phyloP scores from a whole-genome alignment of 2,329 filamentous ascomycete genomes.

The Pyricularia pennisetigena region DNA sequence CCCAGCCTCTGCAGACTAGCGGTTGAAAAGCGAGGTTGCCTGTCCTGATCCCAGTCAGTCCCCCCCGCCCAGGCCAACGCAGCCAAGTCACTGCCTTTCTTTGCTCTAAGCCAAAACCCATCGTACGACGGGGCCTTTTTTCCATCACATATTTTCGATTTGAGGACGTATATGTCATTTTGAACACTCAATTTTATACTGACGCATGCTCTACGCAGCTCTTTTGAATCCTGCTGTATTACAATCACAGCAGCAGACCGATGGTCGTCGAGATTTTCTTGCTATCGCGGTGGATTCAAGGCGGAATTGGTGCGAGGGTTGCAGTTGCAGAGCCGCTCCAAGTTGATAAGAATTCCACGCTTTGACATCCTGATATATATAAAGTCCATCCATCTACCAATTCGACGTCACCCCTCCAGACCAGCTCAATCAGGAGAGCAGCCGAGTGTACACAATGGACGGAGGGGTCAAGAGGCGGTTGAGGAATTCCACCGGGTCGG shows the following conservation, averaged over 20 bases:
- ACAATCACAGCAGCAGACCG: background rate
- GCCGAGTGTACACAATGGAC: background rate
- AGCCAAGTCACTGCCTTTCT: background rate
- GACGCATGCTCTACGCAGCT: background rate
- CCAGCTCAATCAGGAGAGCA: background rate
- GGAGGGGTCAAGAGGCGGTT: background rate
- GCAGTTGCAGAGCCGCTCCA: background rate
- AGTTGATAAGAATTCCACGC: background rate
- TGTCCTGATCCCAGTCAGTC: background rate
- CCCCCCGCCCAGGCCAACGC: background rate
- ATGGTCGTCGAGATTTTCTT: background rate
- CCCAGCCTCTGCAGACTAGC: background rate
- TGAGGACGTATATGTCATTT: background rate
- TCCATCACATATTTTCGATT: background rate
- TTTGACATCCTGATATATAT: background rate
- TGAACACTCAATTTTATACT: background rate
- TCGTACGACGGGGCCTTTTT: background rate
- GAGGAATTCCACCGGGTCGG: background rate
- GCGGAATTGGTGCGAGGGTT: background rate
- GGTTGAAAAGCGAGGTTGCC: background rate
- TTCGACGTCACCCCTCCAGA: background rate
- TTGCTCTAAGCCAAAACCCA: background rate
- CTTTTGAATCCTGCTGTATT: background rate
- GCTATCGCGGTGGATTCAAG: background rate
- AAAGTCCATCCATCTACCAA: background rate